phyloP scores from a whole-genome alignment of 2,329 filamentous ascomycete genomes.

The Thermomyces lanuginosus region DNA sequence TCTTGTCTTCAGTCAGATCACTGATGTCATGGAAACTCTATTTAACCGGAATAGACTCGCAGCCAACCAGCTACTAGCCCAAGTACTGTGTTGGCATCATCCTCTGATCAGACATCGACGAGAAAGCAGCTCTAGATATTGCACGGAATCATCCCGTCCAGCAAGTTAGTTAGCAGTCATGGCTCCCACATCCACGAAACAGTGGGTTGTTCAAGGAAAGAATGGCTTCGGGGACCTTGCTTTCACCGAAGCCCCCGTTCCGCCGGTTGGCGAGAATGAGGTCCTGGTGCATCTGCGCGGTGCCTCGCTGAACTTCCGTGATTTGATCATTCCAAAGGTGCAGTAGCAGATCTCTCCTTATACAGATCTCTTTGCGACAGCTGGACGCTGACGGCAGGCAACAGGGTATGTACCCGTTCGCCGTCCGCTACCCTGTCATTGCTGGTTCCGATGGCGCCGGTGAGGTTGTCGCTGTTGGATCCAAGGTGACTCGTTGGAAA shows the following conservation, averaged over 20 bases:
- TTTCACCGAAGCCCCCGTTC: conserved; percentile 37
- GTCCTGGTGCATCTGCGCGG: conserved; percentile 51
- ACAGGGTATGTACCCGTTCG: conserved; percentile 20
- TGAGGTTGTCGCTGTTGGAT: conserved; percentile 8
- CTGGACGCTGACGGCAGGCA: not conserved
- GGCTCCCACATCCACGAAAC: conserved; percentile 24
- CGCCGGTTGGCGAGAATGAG: conserved; percentile 50
- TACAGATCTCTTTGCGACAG: conserved; percentile 21
- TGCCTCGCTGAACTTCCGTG: conserved; percentile 35
- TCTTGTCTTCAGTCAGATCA: too few species aligned
- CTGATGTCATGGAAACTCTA: too few species aligned
- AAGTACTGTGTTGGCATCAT: too few species aligned
- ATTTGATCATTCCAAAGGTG: conserved; percentile 31
- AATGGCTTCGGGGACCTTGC: conserved; percentile 45
- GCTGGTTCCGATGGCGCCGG: conserved; percentile 14
- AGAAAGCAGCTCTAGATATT: too few species aligned
- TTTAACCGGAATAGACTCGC: too few species aligned
- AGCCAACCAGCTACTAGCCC: too few species aligned
- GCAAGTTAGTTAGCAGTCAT: too few species aligned
- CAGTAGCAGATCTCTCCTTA: conserved; percentile 38
- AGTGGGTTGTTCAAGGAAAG: conserved; percentile 37
- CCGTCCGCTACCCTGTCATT: conserved; percentile 11
- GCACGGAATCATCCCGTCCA: too few species aligned
- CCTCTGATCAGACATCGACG: too few species aligned
- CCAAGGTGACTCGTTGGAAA: conserved; percentile 6